These are phyloP conservation scores for Fusarium chuoi DNA, from an alignment of 2,329 filamentous ascomycete species.

Conservation along the genomic window DNA sequence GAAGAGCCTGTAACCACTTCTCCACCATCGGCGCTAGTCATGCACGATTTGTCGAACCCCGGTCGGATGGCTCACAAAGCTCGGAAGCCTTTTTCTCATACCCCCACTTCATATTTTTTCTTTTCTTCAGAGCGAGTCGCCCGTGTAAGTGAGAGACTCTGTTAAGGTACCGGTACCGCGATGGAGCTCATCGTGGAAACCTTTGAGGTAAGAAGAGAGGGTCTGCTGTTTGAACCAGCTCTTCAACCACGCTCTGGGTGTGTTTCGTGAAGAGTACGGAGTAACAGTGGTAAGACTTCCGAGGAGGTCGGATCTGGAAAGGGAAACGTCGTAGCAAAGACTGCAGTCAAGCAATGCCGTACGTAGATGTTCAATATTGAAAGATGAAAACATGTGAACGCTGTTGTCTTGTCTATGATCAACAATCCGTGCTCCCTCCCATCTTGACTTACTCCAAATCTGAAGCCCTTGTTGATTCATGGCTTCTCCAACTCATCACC, in stretches of 20 bases:
- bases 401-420: constrained; percentile 5
- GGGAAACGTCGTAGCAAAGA: constrained; percentile 17
- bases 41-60: constrained; percentile 47
- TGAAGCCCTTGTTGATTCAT: background rate
- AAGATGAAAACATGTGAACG: background rate
- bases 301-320: constrained; percentile 11
- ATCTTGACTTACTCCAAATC: constrained; percentile 27
- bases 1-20: constrained; percentile 17
- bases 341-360: constrained; percentile 3
- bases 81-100: constrained; percentile 11
- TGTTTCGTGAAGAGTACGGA: background rate
- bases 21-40: constrained; percentile 40
- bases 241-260: constrained; percentile 36
- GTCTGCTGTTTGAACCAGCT: constrained; percentile 27
- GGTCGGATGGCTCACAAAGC: constrained; percentile 27
- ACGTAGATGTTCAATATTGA: background rate
- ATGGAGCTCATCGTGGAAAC: constrained; percentile 35
- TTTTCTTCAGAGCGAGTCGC: constrained; percentile 7
- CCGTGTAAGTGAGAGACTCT: constrained; percentile 30
- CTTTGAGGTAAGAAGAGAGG: constrained; percentile 31
- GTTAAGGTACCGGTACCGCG: constrained; percentile 36
- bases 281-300: background rate
- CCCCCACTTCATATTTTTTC: constrained; percentile 20
- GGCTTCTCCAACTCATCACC: constrained; percentile 26
- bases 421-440: constrained; percentile 16